Percentiles rank a stretch among this genome's conserved stretches.
Evolutionary conservation across 2,329 filamentous ascomycete species (phyloP).

Genomic region (Colletotrichum sp.): DNA sequence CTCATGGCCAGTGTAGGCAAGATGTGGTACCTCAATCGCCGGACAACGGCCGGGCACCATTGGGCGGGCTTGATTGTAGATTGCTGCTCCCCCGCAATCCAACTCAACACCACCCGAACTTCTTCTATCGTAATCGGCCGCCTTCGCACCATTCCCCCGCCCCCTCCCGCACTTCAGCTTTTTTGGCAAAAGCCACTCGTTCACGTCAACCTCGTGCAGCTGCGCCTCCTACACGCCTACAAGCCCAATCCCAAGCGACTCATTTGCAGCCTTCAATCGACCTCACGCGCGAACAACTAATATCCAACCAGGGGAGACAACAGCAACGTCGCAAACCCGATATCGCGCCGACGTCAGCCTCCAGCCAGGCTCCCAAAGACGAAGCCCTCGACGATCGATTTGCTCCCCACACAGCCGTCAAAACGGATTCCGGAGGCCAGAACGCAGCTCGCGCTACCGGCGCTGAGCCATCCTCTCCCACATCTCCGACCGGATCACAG

Average conservation of each 20-base stretch:
- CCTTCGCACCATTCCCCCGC: conserved; percentile 4
- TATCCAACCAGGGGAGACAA: neutral
- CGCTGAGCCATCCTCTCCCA: conserved; percentile 27
- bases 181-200: neutral
- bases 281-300: neutral
- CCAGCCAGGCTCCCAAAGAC: neutral
- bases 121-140: conserved; percentile 15
- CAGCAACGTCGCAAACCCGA: neutral
- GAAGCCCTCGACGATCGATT: neutral
- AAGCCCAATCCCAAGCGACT: neutral
- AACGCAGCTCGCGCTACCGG: conserved; percentile 36
- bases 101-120: neutral
- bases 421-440: conserved; percentile 47
- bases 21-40: neutral
- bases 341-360: neutral
- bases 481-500: conserved; percentile 24
- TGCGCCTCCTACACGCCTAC: neutral
- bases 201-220: neutral
- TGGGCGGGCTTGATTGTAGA: neutral
- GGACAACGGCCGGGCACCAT: neutral
- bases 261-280: neutral
- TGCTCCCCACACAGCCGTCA: conserved; percentile 33
- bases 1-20: neutral
- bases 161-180: neutral
- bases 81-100: conserved; percentile 14